Evolutionary conservation across 2,329 filamentous ascomycete genomes (phyloP).

Genomic region (Trichophyton verrucosum): DNA sequence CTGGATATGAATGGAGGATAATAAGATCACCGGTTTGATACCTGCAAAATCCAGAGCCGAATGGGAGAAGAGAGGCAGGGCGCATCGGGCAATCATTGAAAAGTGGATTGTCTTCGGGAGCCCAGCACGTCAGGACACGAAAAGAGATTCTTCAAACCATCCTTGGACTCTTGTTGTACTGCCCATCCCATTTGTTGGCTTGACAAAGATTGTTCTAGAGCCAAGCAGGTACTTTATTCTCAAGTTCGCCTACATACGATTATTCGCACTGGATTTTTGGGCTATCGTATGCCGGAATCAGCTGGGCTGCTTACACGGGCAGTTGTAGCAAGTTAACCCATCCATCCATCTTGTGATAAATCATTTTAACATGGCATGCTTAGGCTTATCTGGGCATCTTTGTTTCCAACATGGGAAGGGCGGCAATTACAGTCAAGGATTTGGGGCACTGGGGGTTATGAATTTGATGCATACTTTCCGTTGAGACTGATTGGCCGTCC

Average conservation of each 20-base stretch:
- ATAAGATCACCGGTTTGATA: conserved; percentile 45
- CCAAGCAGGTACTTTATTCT: conserved; percentile 20
- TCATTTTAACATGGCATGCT: conserved; percentile 21
- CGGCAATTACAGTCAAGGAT: not conserved
- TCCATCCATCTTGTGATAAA: conserved; percentile 30
- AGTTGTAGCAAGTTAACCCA: conserved; percentile 43
- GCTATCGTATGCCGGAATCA: conserved; percentile 49
- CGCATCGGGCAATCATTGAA: conserved; percentile 34
- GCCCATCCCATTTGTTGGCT: conserved; percentile 15
- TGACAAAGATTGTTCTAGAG: conserved; percentile 21
- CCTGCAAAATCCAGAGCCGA: conserved; percentile 21
- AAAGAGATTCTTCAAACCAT: conserved; percentile 5
- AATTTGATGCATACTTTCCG: not conserved
- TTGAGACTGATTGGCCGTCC: conserved; percentile 25
- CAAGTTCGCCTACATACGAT: conserved; percentile 34
- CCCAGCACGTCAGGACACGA: conserved; percentile 13
- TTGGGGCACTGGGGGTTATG: not conserved
- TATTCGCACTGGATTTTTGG: conserved; percentile 20
- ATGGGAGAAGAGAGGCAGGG: conserved; percentile 41
- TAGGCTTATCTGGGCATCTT: conserved; percentile 24
- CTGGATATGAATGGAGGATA: conserved; percentile 49
- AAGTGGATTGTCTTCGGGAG: conserved; percentile 39
- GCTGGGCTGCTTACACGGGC: conserved; percentile 18
- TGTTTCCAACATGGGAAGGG: conserved; percentile 9
- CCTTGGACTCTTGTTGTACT: conserved; percentile 12